phyloP scores from a whole-genome alignment of 2,329 filamentous ascomycete genomes.

The Cercospora beticola region DNA sequence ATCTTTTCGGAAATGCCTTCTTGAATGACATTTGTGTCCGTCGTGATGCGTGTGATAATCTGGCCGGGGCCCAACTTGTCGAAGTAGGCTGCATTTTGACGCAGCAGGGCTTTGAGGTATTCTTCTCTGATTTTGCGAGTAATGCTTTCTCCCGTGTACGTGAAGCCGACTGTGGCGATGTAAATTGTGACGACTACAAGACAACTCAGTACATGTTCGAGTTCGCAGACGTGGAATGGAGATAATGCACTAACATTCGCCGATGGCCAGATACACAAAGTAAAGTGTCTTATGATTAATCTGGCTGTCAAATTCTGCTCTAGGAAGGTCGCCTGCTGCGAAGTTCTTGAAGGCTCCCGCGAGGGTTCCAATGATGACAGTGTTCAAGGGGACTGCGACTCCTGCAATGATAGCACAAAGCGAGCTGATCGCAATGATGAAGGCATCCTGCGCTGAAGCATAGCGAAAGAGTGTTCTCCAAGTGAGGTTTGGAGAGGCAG shows the following conservation, averaged over 20 bases:
- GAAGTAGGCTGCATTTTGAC: slow-evolving; percentile 88
- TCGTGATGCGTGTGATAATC: slow-evolving; percentile 89
- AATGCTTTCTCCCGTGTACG: slow-evolving; percentile 59
- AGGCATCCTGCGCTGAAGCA: slow-evolving; percentile 28
- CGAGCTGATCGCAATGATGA: slow-evolving; percentile 40
- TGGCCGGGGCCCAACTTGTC: slow-evolving; percentile 91
- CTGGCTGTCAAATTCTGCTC: slow-evolving; percentile 57
- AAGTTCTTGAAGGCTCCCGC: slow-evolving; percentile 17
- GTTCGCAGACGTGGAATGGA: neutral
- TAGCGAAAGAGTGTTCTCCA: slow-evolving; percentile 16
- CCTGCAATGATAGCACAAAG: slow-evolving; percentile 30
- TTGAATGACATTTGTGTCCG: slow-evolving; percentile 89
- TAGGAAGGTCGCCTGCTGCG: slow-evolving; percentile 41
- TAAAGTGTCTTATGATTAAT: slow-evolving; percentile 68
- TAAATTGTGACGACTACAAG: slow-evolving; percentile 63
- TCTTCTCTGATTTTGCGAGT: slow-evolving; percentile 61
- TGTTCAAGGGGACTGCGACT: slow-evolving; percentile 32
- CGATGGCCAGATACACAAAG: slow-evolving; percentile 79
- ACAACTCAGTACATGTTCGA: neutral
- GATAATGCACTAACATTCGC: slow-evolving; percentile 53
- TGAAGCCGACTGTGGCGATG: slow-evolving; percentile 80
- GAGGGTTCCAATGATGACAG: slow-evolving; percentile 62
- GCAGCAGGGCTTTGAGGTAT: slow-evolving; percentile 80
- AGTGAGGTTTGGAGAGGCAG: neutral
- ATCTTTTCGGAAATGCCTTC: slow-evolving; percentile 93